phyloP scores from a whole-genome alignment of 495 filamentous ascomycete species.

The Ascobolus immersus region DNA sequence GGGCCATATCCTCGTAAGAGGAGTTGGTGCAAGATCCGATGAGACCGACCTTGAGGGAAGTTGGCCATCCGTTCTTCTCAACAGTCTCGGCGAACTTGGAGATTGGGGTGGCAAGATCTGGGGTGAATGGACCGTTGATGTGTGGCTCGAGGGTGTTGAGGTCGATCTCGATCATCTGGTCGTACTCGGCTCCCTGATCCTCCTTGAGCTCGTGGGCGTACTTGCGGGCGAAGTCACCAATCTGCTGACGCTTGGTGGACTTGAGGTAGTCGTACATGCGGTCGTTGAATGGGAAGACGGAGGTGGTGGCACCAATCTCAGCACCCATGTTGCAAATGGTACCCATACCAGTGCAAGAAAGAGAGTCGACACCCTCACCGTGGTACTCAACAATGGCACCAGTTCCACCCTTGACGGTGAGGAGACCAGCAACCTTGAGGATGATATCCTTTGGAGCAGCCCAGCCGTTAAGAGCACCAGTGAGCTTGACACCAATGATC shows the following conservation, averaged over 20 bases:
- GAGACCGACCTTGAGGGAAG: constrained; percentile 67
- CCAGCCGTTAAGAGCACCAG: constrained; percentile 70
- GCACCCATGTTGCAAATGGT: constrained; percentile 75
- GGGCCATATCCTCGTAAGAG: constrained; percentile 94
- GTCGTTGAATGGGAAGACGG: constrained; percentile 62
- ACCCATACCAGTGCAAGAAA: constrained; percentile 81
- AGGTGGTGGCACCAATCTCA: constrained; percentile 90
- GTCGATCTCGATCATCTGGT: constrained; percentile 77
- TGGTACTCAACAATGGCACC: constrained; percentile 86
- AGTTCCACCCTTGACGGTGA: constrained; percentile 82
- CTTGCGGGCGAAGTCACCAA: constrained; percentile 34
- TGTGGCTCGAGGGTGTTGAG: constrained; percentile 78
- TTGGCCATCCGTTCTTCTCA: constrained; percentile 64
- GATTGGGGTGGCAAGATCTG: constrained; percentile 75
- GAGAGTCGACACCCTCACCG: constrained; percentile 63
- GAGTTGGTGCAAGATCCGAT: constrained; percentile 98
- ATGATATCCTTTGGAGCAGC: constrained; percentile 89
- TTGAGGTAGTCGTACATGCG: constrained; percentile 52
- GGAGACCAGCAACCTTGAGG: constrained; percentile 57
- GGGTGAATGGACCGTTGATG: constrained; percentile 93
- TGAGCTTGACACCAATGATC: constrained; percentile 62
- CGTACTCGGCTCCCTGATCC: constrained; percentile 61
- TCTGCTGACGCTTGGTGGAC: constrained; percentile 52
- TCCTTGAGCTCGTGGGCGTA: constrained; percentile 34
- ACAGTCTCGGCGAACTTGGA: constrained; percentile 69